phyloP scores from a whole-genome alignment of 495 filamentous ascomycete genomes.

The Lepidopterella palustris region DNA sequence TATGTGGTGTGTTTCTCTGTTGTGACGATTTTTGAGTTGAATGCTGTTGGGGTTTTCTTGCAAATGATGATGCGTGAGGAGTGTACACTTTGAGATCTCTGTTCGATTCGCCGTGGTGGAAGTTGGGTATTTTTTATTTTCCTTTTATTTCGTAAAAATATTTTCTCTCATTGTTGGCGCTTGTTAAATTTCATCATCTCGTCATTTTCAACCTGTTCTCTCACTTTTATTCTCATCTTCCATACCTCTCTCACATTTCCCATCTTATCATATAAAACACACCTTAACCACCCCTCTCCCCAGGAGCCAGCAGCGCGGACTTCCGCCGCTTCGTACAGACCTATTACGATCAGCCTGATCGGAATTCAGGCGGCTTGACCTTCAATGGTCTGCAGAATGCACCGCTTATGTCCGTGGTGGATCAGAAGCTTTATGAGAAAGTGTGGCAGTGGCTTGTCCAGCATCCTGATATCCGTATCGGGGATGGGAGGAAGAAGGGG shows the following conservation, averaged over 20 bases:
- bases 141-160: too few species aligned
- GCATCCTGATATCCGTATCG: conserved; percentile 49
- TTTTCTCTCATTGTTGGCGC: too few species aligned
- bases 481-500: conserved; percentile 40
- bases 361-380: background rate
- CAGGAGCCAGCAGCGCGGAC: conserved; percentile 25
- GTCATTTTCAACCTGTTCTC: too few species aligned
- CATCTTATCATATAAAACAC: too few species aligned
- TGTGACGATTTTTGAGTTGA: background rate
- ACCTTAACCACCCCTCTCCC: background rate
- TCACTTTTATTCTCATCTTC: too few species aligned
- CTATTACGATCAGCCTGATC: conserved; percentile 11
- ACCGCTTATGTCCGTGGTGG: conserved; percentile 35
- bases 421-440: conserved; percentile 42
- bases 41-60: background rate
- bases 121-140: background rate
- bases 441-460: conserved; percentile 52
- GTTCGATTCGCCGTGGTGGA: background rate
- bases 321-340: conserved; percentile 19
- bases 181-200: too few species aligned
- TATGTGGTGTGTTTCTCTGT: conserved; percentile 45
- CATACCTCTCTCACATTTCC: too few species aligned
- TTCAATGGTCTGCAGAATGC: background rate
- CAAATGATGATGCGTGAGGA: too few species aligned
- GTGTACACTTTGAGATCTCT: too few species aligned